Evolutionary conservation across 2,329 filamentous ascomycete genomes (phyloP), one percentile per base, ranked within the genome.

Genomic region (Simplicillium aogashimaense): DNA sequence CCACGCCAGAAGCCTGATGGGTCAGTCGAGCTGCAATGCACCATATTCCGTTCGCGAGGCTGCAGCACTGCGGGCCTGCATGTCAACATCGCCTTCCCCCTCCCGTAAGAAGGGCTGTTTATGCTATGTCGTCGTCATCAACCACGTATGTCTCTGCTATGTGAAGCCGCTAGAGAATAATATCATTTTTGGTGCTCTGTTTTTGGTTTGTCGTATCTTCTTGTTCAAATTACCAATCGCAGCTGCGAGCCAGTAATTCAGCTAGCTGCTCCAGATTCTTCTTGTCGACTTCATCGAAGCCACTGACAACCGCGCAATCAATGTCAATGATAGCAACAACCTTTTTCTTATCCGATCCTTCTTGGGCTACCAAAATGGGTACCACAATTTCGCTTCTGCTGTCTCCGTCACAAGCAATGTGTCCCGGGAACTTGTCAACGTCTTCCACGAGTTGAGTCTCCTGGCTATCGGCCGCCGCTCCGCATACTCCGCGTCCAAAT

Each of bases 311-410:
- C 1, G 79, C 76, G 54, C 86, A 90, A 58, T 92, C 86, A 17
- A 90, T 68, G 53, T 92, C 86, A 44, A 92, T 86, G 47, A 90
- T 84, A 3, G 78, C 84, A 16, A 84, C 78, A 6, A 83, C 63
- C 64, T 74, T 65, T 17, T 47, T 54, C 35, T 50, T 47, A 17
- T 53, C 43, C 38, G 51, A 50, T 17, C 53, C 57, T 34, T 53
- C 51, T 38, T 50, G 38, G 4, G 53, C 48, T 13, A 53, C 53
- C 5, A 83, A 47, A 45, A 90, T 73, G 2, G 86, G 86, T 37
- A 90, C 85, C 14, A 92, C 86, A 55, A 92, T 81, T 66, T 92
- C 86, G 55, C 85, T 89, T 63, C 68, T 75, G 52, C 77, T 86
- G 42, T 77, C 81, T 4, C 76, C 74, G 58, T 92, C 86, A 56